These are phyloP conservation scores for Phialemoniopsis sp. DNA, from an alignment of 2,329 filamentous ascomycete species.

Conservation along the genomic window DNA sequence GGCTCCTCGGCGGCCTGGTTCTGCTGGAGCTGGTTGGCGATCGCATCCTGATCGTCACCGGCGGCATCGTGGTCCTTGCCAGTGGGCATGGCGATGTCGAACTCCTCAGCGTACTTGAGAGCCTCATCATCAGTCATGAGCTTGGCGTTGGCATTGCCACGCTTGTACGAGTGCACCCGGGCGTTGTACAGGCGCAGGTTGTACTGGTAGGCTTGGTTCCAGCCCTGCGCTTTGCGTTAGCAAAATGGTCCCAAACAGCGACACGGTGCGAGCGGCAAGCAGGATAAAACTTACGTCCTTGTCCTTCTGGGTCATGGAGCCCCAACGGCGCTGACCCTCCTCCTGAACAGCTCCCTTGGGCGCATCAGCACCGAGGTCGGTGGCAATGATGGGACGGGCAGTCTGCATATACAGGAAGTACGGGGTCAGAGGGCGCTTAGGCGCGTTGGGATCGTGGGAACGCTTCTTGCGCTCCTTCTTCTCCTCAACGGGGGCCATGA, in stretches of 20 bases:
- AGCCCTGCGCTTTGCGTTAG: constrained; percentile 32
- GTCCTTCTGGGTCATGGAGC: constrained; percentile 67
- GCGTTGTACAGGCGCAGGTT: constrained; percentile 64
- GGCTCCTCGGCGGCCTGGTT: constrained; percentile 37
- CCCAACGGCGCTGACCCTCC: constrained; percentile 84
- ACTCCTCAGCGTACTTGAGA: constrained; percentile 54
- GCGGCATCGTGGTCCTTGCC: constrained; percentile 37
- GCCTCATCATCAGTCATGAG: constrained; percentile 60
- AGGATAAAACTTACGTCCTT: constrained; percentile 47
- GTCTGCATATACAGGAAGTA: constrained; percentile 95
- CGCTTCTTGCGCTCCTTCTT: constrained; percentile 91
- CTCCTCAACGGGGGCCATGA: constrained; percentile 48
- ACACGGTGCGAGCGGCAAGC: no score
- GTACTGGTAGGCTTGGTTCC: constrained; percentile 65
- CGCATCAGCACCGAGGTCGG: constrained; percentile 68
- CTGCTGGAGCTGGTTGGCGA: constrained; percentile 55
- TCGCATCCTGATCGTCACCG: constrained; percentile 50
- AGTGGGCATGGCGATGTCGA: constrained; percentile 48
- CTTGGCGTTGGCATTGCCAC: constrained; percentile 53
- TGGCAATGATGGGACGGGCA: constrained; percentile 76
- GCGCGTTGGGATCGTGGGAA: constrained; percentile 84
- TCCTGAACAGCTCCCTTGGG: constrained; percentile 84
- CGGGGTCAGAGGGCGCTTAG: constrained; percentile 88
- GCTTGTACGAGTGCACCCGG: constrained; percentile 61
- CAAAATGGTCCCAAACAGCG: not conserved